These are phyloP conservation scores for Phanerochaete carnosa DNA, from an alignment of 768 basidiomycete genomes.

Conservation along the genomic window DNA sequence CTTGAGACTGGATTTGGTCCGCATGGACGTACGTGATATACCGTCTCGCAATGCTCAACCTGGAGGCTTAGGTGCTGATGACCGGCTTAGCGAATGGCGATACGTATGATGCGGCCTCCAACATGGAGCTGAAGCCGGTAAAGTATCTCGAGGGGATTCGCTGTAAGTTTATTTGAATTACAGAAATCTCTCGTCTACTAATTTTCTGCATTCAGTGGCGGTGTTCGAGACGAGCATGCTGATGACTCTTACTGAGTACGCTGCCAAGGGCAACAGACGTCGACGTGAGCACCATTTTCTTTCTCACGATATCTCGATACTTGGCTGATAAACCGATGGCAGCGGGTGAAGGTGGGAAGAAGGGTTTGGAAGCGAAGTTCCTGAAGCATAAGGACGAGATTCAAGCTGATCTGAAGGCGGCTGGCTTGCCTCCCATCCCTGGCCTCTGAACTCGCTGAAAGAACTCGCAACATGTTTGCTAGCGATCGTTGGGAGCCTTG, in stretches of 20 bases:
- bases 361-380: conserved; percentile 54
- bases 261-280: not conserved
- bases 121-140: conserved; percentile 48
- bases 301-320: not conserved
- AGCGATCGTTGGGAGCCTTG: too few species aligned
- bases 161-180: too few species aligned
- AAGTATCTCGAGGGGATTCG: conserved; percentile 51
- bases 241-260: not conserved
- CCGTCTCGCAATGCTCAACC: not conserved
- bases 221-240: not conserved
- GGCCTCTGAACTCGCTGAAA: too few species aligned
- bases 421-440: conserved; percentile 12
- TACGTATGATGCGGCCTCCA: conserved; percentile 52
- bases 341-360: conserved; percentile 47
- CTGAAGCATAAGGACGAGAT: conserved; percentile 54
- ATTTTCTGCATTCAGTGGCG: not conserved
- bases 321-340: conserved; percentile 46
- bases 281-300: not conserved
- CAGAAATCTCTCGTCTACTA: too few species aligned
- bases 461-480: too few species aligned
- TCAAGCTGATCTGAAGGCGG: conserved; percentile 31
- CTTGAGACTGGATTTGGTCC: conserved; percentile 65
- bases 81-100: conserved; percentile 45
- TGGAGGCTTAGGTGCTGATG: not conserved
- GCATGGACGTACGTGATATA: conserved; percentile 42